Conservation (phyloP, 2,329 filamentous ascomycete species). For the Ophiostoma triangulosporum region DNA sequence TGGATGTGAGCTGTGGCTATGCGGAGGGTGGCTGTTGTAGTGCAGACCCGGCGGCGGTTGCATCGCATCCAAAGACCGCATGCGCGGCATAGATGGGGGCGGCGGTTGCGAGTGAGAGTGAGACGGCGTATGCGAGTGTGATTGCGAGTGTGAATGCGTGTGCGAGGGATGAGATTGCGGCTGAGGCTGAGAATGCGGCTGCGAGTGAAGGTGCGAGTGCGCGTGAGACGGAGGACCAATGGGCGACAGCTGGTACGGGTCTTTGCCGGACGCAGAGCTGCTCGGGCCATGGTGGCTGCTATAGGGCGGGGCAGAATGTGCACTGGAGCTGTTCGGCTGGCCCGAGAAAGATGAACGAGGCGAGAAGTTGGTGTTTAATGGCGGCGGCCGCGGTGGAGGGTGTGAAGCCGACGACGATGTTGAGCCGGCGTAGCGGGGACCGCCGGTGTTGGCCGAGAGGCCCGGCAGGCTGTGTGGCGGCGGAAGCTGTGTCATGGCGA, state of each 20-base stretch:
- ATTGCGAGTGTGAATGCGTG: not conserved
- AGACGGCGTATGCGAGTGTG: not conserved
- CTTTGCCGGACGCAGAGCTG: constrained; percentile 1
- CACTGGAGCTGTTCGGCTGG: not conserved
- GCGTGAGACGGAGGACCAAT: constrained; percentile 6
- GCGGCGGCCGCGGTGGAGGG: not conserved
- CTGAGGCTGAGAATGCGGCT: not conserved
- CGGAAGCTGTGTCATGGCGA: not conserved
- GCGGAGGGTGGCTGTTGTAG: not conserved
- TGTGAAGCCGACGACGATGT: not conserved
- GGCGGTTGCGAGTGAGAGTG: not conserved
- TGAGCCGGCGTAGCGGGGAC: not conserved
- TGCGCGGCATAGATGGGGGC: constrained; percentile 16
- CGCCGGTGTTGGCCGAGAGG: not conserved
- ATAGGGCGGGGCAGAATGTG: not conserved
- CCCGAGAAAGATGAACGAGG: not conserved
- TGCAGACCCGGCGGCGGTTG: constrained; percentile 10
- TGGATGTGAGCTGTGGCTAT: constrained; percentile 1
- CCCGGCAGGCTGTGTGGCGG: not conserved
- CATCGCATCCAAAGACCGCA: constrained; percentile 16
- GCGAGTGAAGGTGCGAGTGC: not conserved
- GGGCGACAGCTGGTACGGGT: constrained; percentile 15
- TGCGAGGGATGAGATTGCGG: too few species aligned
- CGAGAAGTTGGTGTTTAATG: not conserved
- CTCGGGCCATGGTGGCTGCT: not conserved